Base-by-base conservation (phyloP, 2,329 filamentous ascomycete species). In the Cercospora berteroae region DNA sequence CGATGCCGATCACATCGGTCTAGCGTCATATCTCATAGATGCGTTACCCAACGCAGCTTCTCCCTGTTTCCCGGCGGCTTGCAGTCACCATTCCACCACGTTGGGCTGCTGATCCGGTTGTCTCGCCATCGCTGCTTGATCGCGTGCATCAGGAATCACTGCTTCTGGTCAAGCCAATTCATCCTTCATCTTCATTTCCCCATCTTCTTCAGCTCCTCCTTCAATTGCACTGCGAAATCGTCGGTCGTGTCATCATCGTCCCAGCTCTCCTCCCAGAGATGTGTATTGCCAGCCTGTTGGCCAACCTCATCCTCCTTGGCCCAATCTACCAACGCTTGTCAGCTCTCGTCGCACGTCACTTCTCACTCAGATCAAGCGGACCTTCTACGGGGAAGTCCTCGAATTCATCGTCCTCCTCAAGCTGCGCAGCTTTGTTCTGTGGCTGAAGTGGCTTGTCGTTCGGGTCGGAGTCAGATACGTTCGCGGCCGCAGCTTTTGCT, bases 241-340 rank as follows among this genome's bases (percentile, higher is more conserved):
- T 99, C 95, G 76, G 87, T 95, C 72, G 93, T 95, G 81, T 98
- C 95, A 79, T 98, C 94, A 77, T 99, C 95, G 78, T 99, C 95
- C 95, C 95, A 99, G 85, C 93, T 97, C 85, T 99, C 95, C 82
- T 99, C 95, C 95, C 95, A 99, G 64, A 99, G 84, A 83, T 98
- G 94, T 79, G 89, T 77, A 65, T 72, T 77, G 8, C 67, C 72
- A n/a, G 72, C 87, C 76, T 89, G 89, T 83, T 88, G 88, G 76
- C 86, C 85, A 66, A 90, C 91, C 65, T 89, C 90, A 78, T 97
- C 94, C 78, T 97, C 93, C 80, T 93, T 89, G 63, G 89, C 85
- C 95, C 95, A 99, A 82, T 98, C 95, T 96, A 74, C 13, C 7
- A 44, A 31, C 23, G n/a, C 18, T 29, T 10, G 50, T 64, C 29